Percentiles rank a stretch among this genome's conserved stretches.
Conservation (phyloP, 1,284 basidiomycete genomes). For the Phellopilus nigrolimitatus region DNA sequence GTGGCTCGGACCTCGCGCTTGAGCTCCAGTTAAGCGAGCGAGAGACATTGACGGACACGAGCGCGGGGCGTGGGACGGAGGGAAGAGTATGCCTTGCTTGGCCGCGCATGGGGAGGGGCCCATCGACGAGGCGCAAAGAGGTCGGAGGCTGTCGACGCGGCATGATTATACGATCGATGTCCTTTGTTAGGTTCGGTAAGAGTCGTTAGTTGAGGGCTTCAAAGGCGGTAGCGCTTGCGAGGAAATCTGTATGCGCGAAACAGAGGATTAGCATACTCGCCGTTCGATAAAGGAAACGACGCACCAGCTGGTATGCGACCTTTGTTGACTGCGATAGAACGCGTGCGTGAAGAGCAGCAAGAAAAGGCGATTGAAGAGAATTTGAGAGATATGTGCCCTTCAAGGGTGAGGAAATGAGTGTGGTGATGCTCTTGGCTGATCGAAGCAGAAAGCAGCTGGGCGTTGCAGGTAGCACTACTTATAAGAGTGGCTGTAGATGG, state of each 20-base stretch:
- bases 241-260: neutral
- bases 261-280: neutral
- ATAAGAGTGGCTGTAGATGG: neutral
- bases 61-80: slow-evolving; percentile 47
- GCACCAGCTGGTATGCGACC: neutral
- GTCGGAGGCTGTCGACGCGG: slow-evolving; percentile 56
- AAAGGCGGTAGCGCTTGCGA: no score
- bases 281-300: neutral
- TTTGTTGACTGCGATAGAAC: no score
- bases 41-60: slow-evolving; percentile 32
- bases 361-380: neutral
- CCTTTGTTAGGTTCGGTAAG: neutral
- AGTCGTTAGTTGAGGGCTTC: neutral
- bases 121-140: slow-evolving; percentile 49
- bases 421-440: slow-evolving; percentile 5
- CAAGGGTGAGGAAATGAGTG: slow-evolving; percentile 13
- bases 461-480: no score
- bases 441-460: slow-evolving; percentile 1
- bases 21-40: slow-evolving; percentile 24
- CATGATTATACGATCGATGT: slow-evolving; percentile 34
- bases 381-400: slow-evolving; percentile 3
- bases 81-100: slow-evolving; percentile 54
- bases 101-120: slow-evolving; percentile 51
- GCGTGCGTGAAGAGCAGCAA: neutral
- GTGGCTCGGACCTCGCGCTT: neutral